Percentiles rank a stretch among this genome's conserved stretches.
These are phyloP conservation scores for Liriodendron chinense DNA, from an alignment of 164 flowering plant genomes.

Conservation along the genomic window DNA sequence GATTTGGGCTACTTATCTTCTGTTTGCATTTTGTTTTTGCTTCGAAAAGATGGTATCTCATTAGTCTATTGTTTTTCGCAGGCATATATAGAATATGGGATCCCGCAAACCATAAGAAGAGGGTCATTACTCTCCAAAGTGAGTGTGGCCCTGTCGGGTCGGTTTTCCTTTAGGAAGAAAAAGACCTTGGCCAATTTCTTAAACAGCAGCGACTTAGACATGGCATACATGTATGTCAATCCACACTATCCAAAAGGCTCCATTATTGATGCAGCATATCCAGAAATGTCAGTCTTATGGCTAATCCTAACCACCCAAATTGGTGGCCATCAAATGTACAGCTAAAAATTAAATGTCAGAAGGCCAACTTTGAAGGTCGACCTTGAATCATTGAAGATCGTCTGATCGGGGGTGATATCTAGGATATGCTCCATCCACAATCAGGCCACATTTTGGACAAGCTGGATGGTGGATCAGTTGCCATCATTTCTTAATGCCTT, in stretches of 20 bases:
- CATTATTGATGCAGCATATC: too few species aligned
- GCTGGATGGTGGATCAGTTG: too few species aligned
- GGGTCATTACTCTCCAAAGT: slow-evolving; percentile 75
- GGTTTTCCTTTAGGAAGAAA: background rate
- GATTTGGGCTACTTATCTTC: background rate
- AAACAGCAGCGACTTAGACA: background rate
- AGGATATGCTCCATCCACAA: too few species aligned
- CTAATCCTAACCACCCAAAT: background rate
- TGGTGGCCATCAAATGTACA: background rate
- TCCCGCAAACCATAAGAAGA: slow-evolving; percentile 83
- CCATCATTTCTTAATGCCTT: slow-evolving; percentile 4
- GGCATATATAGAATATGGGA: slow-evolving; percentile 89
- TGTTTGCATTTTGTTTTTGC: slow-evolving; percentile 3
- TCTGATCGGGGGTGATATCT: too few species aligned
- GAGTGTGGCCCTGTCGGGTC: background rate
- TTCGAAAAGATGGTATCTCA: background rate
- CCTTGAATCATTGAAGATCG: too few species aligned
- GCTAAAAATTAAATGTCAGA: background rate
- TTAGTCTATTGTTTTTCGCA: slow-evolving; percentile 20
- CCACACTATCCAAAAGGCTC: too few species aligned
- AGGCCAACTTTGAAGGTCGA: too few species aligned
- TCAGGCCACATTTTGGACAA: too few species aligned
- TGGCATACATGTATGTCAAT: too few species aligned
- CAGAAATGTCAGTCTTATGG: too few species aligned
- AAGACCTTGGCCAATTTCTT: background rate